A percentile compares a stretch with the other conserved stretches of the same genome.
These are phyloP conservation scores for Dictyostelium purpureum DNA, from an alignment of 78 protist genomes.

Conservation along the genomic window DNA sequence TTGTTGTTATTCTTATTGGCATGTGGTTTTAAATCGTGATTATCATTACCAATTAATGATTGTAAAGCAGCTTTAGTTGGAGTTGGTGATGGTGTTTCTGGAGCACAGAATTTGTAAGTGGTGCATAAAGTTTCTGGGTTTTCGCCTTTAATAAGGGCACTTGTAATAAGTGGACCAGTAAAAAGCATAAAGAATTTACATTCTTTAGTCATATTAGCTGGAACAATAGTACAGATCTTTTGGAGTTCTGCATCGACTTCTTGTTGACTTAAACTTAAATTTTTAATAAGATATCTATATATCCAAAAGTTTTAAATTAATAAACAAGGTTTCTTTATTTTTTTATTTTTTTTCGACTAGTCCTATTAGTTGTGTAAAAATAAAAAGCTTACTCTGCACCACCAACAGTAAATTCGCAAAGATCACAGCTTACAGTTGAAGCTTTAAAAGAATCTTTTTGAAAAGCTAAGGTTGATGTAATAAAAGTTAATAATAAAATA, in stretches of 20 bases:
- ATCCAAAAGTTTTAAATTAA: too few relatives aligned
- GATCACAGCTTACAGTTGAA: constrained; percentile 5
- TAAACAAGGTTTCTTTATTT: too few relatives aligned
- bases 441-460: neutral
- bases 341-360: too few relatives aligned
- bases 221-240: constrained; percentile 7
- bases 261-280: constrained; percentile 9
- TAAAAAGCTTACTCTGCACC: too few relatives aligned
- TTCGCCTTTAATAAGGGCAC: constrained; percentile 18
- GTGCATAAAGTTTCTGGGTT: constrained; percentile 12
- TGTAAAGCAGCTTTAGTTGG: neutral
- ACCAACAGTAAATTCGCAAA: neutral
- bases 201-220: constrained; percentile 31
- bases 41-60: neutral
- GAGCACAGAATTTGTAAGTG: neutral
- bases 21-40: too few relatives aligned
- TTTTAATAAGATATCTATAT: constrained; percentile 15
- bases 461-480: neutral
- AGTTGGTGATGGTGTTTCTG: neutral
- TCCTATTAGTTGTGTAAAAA: too few relatives aligned
- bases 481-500: neutral
- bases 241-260: constrained; percentile 45
- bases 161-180: constrained; percentile 44
- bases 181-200: constrained; percentile 37
- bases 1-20: neutral